Evolutionary conservation across 331 rosid species (phyloP).

Genomic region (Dryas integrifolia): DNA sequence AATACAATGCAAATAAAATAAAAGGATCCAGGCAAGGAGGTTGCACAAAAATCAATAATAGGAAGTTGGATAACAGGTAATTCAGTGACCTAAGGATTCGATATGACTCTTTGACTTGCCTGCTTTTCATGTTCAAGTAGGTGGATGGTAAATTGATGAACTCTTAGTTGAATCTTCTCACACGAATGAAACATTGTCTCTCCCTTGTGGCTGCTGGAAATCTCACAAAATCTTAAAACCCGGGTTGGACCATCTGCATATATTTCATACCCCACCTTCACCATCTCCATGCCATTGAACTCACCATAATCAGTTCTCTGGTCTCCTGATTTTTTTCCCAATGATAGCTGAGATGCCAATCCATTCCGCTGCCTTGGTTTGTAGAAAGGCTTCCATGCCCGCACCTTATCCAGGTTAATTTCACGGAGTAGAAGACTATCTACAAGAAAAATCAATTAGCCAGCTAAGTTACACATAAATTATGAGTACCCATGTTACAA

Average conservation of each 20-base stretch:
- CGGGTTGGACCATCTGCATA: constrained; percentile 95
- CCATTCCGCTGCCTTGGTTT: constrained; percentile 54
- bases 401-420: constrained; percentile 90
- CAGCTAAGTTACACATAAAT: constrained; percentile 17
- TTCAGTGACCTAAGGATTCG: constrained; percentile 1
- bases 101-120: constrained; percentile 39
- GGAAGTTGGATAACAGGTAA: constrained; percentile 2
- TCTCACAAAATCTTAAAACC: constrained; percentile 74
- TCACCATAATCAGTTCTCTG: constrained; percentile 29
- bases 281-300: constrained; percentile 45
- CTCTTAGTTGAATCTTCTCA: constrained; percentile 67
- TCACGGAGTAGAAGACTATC: constrained; percentile 65
- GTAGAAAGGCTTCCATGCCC: constrained; percentile 73
- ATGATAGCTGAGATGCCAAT: constrained; percentile 48
- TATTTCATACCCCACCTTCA: constrained; percentile 74
- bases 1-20: not conserved
- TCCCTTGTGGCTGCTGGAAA: constrained; percentile 53
- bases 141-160: constrained; percentile 63
- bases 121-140: constrained; percentile 67
- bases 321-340: constrained; percentile 42
- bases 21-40: constrained; percentile 7
- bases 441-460: constrained; percentile 37
- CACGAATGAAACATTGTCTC: constrained; percentile 39
- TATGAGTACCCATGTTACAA: constrained; percentile 5
- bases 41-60: not conserved